Conservation (phyloP, 106 monocot species). For the Acanthochlamys bracteata region DNA sequence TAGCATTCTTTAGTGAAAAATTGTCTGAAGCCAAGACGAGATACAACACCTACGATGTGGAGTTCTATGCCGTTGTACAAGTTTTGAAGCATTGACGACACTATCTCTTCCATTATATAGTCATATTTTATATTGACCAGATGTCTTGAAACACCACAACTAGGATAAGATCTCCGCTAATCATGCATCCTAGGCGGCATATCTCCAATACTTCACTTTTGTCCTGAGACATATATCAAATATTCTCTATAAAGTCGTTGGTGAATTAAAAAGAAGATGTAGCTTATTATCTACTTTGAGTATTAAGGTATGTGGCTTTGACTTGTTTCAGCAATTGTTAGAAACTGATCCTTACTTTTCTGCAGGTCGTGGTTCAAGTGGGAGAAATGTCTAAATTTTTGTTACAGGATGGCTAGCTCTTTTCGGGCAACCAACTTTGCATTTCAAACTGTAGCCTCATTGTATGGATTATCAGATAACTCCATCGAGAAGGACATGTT, state of each 20-base stretch:
- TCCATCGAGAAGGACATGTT: no score
- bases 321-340: no score
- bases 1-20: slow-evolving; percentile 6
- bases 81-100: slow-evolving; percentile 3
- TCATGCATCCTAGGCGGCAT: slow-evolving; percentile 4
- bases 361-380: no score
- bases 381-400: no score
- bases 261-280: not conserved
- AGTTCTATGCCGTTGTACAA: not conserved
- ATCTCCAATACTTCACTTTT: not conserved
- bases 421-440: no score
- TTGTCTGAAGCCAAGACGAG: not conserved
- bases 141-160: slow-evolving; percentile 3
- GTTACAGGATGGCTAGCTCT: no score
- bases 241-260: not conserved
- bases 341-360: no score
- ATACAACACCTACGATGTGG: not conserved
- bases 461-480: no score
- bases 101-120: not conserved
- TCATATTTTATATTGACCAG: slow-evolving; percentile 1
- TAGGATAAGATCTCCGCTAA: not conserved
- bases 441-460: no score
- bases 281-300: no score
- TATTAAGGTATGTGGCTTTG: no score
- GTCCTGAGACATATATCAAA: slow-evolving; percentile 1